Percentiles rank a stretch among this genome's conserved stretches.
phyloP scores from a whole-genome alignment of 257 asterid genomes.

The Nicotiana paniculata region DNA sequence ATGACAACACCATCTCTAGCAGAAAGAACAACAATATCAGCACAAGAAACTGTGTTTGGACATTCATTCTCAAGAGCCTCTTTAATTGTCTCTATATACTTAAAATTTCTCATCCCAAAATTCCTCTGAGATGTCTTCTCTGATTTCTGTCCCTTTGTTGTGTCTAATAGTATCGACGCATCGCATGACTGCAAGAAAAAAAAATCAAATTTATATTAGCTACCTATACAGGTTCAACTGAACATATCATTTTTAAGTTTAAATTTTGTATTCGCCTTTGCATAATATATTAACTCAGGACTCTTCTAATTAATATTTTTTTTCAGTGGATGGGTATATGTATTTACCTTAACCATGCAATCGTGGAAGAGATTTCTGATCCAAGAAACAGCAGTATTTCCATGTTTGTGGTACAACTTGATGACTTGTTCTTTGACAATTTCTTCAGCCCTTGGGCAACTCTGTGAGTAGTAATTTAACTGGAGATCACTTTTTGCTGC shows the following conservation, averaged over 20 bases:
- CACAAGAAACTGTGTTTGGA: conserved; percentile 74
- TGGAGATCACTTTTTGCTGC: conserved; percentile 38
- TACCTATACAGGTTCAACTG: too few species aligned
- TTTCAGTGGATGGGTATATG: not conserved
- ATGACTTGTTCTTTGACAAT: conserved; percentile 58
- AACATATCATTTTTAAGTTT: too few species aligned
- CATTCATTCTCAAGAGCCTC: conserved; percentile 58
- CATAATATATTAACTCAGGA: not conserved
- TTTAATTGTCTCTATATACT: conserved; percentile 54
- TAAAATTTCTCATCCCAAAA: conserved; percentile 75
- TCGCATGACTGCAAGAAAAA: conserved; percentile 55
- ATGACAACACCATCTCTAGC: conserved; percentile 65
- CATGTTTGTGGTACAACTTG: conserved; percentile 42
- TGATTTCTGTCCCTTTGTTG: conserved; percentile 35
- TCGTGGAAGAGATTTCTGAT: conserved; percentile 82
- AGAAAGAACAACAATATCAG: conserved; percentile 77
- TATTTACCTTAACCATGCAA: conserved; percentile 58
- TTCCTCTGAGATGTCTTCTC: conserved; percentile 50
- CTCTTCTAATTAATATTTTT: not conserved
- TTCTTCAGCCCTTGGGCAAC: conserved; percentile 73
- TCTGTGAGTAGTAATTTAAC: conserved; percentile 51
- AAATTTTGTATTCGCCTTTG: too few species aligned
- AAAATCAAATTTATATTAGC: too few species aligned
- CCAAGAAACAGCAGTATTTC: conserved; percentile 78
- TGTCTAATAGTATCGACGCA: conserved; percentile 66